Evolutionary conservation across 2,329 filamentous ascomycete species (phyloP).

Genomic region (Colletotrichum eremochloae): DNA sequence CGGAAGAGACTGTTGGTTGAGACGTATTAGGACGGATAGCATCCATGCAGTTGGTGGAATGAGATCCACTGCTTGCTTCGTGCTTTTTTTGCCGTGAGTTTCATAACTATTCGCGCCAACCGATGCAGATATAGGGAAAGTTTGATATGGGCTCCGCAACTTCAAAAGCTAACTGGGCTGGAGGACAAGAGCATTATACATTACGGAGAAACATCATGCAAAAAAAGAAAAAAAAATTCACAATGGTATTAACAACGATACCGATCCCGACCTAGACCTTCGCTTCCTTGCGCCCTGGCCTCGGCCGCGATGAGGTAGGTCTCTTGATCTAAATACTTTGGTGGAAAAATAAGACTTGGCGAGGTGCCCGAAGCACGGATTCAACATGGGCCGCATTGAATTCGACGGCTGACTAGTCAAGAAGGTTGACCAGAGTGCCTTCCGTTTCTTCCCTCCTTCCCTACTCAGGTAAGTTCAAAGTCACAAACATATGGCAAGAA

Average conservation of each 20-base stretch:
- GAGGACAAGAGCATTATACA: too few relatives aligned
- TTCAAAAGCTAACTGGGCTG: neutral
- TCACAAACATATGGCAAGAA: too few relatives aligned
- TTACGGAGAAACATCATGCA: neutral
- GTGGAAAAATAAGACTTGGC: too few relatives aligned
- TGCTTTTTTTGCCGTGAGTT: neutral
- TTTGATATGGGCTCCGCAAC: neutral
- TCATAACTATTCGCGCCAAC: neutral
- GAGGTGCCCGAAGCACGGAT: neutral
- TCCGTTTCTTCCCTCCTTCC: neutral
- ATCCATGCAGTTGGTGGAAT: too few relatives aligned
- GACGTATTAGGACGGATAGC: too few relatives aligned
- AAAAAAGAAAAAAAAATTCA: neutral
- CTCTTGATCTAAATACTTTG: neutral
- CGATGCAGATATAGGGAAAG: neutral
- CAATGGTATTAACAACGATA: neutral
- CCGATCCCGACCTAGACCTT: accelerated
- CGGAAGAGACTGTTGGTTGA: too few relatives aligned
- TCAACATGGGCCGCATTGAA: neutral
- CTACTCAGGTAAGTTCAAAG: neutral
- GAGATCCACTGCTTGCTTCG: neutral
- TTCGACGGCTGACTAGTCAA: neutral
- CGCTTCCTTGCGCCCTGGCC: neutral
- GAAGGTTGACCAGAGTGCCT: neutral
- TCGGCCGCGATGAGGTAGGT: too few relatives aligned